A percentile compares a stretch with the other conserved stretches of the same genome.
Conservation (phyloP, 192 early-diverging fungal genomes). For the Backusella circina region DNA sequence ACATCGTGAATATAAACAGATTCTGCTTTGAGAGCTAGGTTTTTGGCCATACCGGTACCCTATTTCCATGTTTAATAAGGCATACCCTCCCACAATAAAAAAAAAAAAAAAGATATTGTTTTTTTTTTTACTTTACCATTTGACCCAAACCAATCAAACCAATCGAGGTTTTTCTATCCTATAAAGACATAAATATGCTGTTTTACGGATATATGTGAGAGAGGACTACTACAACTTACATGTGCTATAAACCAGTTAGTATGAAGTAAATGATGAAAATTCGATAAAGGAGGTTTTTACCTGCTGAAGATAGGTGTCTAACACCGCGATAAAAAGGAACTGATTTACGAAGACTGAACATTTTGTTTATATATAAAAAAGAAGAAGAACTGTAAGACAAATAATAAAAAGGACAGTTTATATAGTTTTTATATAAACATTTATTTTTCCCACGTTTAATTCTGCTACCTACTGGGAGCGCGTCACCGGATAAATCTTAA, state of each 20-base stretch:
- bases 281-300: background rate
- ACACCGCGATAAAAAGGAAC: background rate
- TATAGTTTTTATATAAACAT: background rate
- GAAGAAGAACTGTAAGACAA: background rate
- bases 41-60: conserved; percentile 91
- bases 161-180: conserved; percentile 35
- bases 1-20: conserved; percentile 74
- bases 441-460: background rate
- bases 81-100: background rate
- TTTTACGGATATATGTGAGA: background rate
- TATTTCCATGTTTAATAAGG: background rate
- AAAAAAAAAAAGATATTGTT: no score
- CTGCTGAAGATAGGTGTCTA: background rate
- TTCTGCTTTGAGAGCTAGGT: conserved; percentile 61
- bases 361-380: background rate
- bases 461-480: background rate
- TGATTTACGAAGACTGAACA: background rate
- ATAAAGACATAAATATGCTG: background rate
- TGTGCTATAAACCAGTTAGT: background rate
- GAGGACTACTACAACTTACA: background rate
- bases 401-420: background rate
- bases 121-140: conserved; percentile 62
- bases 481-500: conserved; percentile 4
- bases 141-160: conserved; percentile 93
- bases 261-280: background rate